These are phyloP conservation scores for Parasitella parasitica DNA, from an alignment of 371 early-diverging fungal species.

Conservation along the genomic window DNA sequence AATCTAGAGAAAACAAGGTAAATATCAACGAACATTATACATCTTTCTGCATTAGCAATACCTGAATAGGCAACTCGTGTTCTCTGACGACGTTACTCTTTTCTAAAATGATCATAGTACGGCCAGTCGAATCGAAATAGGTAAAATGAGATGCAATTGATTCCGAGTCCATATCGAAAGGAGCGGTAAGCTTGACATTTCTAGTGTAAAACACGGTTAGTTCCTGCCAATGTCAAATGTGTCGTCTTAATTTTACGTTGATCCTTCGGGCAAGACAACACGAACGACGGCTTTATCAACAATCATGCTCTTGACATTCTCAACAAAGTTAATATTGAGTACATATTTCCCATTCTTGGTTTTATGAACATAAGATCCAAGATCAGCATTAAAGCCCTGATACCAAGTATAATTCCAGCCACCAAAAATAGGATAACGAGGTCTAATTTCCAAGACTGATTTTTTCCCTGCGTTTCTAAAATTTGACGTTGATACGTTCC, in stretches of 20 bases:
- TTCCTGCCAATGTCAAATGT: background rate
- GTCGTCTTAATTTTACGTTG: constrained; percentile 54
- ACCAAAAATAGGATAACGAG: constrained; percentile 93
- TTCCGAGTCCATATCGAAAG: constrained; percentile 53
- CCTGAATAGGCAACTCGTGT: constrained; percentile 49
- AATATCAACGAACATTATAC: no score
- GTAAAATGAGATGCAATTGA: constrained; percentile 48
- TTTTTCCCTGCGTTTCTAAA: constrained; percentile 50
- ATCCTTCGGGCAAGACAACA: constrained; percentile 92
- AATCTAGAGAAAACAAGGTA: constrained; percentile 26
- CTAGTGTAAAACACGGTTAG: constrained; percentile 13
- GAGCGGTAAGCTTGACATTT: constrained; percentile 58
- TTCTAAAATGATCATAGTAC: constrained; percentile 59
- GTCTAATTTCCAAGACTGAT: constrained; percentile 69
- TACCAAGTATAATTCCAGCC: constrained; percentile 96
- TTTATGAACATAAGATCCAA: constrained; percentile 54
- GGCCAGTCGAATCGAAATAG: constrained; percentile 78
- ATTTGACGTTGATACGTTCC: constrained; percentile 94
- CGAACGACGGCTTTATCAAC: constrained; percentile 67
- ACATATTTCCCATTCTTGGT: constrained; percentile 54
- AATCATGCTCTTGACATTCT: constrained; percentile 61
- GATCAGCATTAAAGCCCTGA: constrained; percentile 85
- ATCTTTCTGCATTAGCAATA: constrained; percentile 1
- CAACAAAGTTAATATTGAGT: constrained; percentile 71
- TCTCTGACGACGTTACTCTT: constrained; percentile 68